A percentile compares a stretch with the other conserved stretches of the same genome.
phyloP scores from a whole-genome alignment of 495 filamentous ascomycete genomes.

The Parathielavia appendiculata region DNA sequence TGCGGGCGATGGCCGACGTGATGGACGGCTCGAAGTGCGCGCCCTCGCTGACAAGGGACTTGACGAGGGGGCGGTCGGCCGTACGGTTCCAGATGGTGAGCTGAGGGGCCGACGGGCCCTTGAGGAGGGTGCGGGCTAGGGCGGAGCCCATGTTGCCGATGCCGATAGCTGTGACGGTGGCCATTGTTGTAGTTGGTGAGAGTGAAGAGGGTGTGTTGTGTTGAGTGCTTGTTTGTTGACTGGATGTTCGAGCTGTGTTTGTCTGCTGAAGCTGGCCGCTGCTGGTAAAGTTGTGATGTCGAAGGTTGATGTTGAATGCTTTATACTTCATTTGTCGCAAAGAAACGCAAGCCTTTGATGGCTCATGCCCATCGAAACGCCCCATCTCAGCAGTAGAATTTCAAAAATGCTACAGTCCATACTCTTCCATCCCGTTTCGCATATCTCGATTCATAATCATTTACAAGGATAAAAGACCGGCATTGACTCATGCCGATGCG shows the following conservation, averaged over 20 bases:
- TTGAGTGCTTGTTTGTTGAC: background rate
- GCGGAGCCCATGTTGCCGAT: slow-evolving; percentile 24
- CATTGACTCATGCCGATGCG: slow-evolving; percentile 5
- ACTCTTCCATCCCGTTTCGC: background rate
- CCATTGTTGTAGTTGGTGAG: background rate
- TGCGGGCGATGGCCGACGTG: slow-evolving; percentile 6
- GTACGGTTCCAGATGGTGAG: slow-evolving; percentile 24
- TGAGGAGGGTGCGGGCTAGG: slow-evolving; percentile 10
- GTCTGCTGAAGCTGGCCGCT: background rate
- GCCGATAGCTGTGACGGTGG: slow-evolving; percentile 19
- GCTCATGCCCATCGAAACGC: background rate
- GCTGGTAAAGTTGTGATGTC: background rate
- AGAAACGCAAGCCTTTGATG: background rate
- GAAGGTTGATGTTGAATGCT: too few relatives aligned
- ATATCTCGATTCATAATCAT: background rate
- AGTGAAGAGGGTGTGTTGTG: background rate
- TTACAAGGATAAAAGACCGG: background rate
- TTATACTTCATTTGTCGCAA: too few relatives aligned
- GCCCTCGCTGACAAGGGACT: slow-evolving; percentile 4
- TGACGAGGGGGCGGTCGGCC: slow-evolving; percentile 12
- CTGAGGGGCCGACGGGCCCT: background rate
- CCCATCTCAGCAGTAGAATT: background rate
- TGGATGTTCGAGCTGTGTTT: background rate
- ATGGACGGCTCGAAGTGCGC: slow-evolving; percentile 8
- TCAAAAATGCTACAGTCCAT: background rate